Conservation (phyloP, 495 filamentous ascomycete species). For the Pyronema omphalodes region DNA sequence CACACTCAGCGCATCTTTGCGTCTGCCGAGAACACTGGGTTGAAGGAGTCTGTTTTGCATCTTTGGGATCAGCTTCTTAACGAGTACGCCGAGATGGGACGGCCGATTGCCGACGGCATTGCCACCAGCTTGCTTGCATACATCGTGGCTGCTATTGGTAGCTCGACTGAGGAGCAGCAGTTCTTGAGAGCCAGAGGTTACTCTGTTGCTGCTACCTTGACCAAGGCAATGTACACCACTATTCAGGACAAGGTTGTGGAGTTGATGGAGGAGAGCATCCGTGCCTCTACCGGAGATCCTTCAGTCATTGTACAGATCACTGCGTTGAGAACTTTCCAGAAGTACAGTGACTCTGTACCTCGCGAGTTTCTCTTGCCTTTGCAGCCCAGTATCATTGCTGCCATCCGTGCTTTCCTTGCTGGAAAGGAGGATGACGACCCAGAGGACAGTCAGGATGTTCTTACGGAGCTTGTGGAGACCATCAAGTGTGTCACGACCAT, state of each 20-base stretch:
- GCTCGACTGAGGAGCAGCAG: conserved; percentile 28
- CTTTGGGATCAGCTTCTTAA: conserved; percentile 61
- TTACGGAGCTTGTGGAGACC: conserved; percentile 78
- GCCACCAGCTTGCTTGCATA: conserved; percentile 55
- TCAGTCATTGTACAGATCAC: conserved; percentile 82
- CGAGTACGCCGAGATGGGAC: conserved; percentile 60
- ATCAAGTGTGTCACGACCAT: conserved; percentile 65
- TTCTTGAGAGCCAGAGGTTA: conserved; percentile 73
- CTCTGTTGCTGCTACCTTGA: conserved; percentile 59
- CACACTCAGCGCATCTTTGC: conserved; percentile 1
- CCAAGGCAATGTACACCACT: conserved; percentile 36
- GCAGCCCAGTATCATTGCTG: conserved; percentile 54
- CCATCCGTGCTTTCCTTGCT: conserved; percentile 59
- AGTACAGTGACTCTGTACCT: conserved; percentile 32
- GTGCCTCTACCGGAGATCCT: conserved; percentile 51
- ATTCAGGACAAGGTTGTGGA: conserved; percentile 35
- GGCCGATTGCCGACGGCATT: conserved; percentile 44
- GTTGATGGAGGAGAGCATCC: conserved; percentile 58
- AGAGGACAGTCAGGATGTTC: conserved; percentile 70
- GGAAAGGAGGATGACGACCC: conserved; percentile 56
- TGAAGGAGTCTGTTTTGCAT: conserved; percentile 62
- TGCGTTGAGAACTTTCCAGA: conserved; percentile 74
- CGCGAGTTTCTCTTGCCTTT: conserved; percentile 33
- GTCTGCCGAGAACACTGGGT: conserved; percentile 12
- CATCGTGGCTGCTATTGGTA: conserved; percentile 52